These are phyloP conservation scores for Lodderomyces metapsilosis DNA, from an alignment of 1,139 yeast genomes.

Conservation along the genomic window DNA sequence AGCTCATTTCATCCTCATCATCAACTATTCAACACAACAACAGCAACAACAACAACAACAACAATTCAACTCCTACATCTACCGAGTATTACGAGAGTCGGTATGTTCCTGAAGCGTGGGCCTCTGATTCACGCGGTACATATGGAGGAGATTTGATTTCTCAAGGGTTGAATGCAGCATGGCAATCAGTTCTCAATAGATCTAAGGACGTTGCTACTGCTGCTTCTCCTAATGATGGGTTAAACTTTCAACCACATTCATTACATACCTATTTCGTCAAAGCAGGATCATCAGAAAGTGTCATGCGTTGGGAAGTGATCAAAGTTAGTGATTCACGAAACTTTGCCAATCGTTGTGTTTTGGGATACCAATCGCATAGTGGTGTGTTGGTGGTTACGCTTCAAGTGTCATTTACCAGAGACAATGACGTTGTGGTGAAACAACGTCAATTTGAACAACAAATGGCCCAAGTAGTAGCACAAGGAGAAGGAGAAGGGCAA, in stretches of 20 bases:
- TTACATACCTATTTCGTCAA: slow-evolving; percentile 41
- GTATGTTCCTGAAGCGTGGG: slow-evolving; percentile 34
- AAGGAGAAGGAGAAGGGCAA: too few relatives aligned
- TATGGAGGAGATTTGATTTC: slow-evolving; percentile 42
- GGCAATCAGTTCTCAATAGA: slow-evolving; percentile 23
- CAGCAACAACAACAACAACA: neutral
- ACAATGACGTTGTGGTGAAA: slow-evolving; percentile 22
- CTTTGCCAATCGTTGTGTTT: slow-evolving; percentile 35
- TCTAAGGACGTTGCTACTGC: neutral
- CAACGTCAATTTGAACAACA: slow-evolving; percentile 10
- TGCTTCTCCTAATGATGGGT: slow-evolving; percentile 8
- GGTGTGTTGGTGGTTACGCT: slow-evolving; percentile 31
- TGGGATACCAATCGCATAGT: slow-evolving; percentile 32
- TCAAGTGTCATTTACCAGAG: slow-evolving; percentile 34
- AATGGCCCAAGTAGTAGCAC: slow-evolving; percentile 9
- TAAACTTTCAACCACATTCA: slow-evolving; percentile 37
- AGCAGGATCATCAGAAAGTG: slow-evolving; percentile 32
- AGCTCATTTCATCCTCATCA: neutral
- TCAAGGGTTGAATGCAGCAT: slow-evolving; percentile 36
- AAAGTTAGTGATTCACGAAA: slow-evolving; percentile 34
- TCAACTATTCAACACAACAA: neutral
- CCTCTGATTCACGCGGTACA: slow-evolving; percentile 31
- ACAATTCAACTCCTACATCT: neutral
- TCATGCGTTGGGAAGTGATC: slow-evolving; percentile 37
- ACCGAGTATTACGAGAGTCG: slow-evolving; percentile 23